Conservation (phyloP, 352 stramenopile genomes). For the Phytopythium kandeliae region DNA sequence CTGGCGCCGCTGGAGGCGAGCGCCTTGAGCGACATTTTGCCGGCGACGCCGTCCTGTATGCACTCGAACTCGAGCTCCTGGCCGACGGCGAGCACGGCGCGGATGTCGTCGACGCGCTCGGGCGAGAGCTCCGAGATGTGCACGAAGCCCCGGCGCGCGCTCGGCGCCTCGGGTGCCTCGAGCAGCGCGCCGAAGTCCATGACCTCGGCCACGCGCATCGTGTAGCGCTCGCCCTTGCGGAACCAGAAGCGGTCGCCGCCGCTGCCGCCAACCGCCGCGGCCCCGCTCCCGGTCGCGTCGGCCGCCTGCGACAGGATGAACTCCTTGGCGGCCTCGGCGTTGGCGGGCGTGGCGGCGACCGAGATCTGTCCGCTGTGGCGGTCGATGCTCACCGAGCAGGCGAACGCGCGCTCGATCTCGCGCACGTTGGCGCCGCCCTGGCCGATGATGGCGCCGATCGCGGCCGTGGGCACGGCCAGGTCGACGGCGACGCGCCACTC, state of each 20-base stretch:
- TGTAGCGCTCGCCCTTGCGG: slow-evolving; percentile 86
- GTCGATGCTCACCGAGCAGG: slow-evolving; percentile 70
- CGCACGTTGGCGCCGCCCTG: slow-evolving; percentile 70
- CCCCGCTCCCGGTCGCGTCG: not conserved
- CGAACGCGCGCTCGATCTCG: slow-evolving; percentile 57
- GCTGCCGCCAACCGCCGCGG: slow-evolving; percentile 7
- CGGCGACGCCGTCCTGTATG: slow-evolving; percentile 66
- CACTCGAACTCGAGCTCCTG: slow-evolving; percentile 80
- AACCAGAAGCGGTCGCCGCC: slow-evolving; percentile 48
- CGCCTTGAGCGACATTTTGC: slow-evolving; percentile 81
- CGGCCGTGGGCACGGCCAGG: slow-evolving; percentile 45
- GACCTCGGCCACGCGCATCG: slow-evolving; percentile 90
- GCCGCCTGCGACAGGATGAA: slow-evolving; percentile 50
- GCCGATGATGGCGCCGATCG: slow-evolving; percentile 69
- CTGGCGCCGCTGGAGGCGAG: slow-evolving; percentile 8
- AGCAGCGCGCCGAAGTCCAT: slow-evolving; percentile 96
- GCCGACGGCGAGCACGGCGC: slow-evolving; percentile 46
- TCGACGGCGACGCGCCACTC: slow-evolving; percentile 46
- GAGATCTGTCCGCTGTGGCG: slow-evolving; percentile 82
- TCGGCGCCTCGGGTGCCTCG: slow-evolving; percentile 44
- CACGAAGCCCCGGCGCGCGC: slow-evolving; percentile 88
- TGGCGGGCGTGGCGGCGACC: slow-evolving; percentile 78
- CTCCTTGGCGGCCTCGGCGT: slow-evolving; percentile 71
- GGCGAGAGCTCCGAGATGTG: slow-evolving; percentile 93
- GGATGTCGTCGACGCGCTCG: slow-evolving; percentile 60